A percentile compares a stretch with the other conserved stretches of the same genome.
These are phyloP conservation scores for Leishmania amazonensis DNA, from an alignment of 208 protist genomes.

Conservation along the genomic window DNA sequence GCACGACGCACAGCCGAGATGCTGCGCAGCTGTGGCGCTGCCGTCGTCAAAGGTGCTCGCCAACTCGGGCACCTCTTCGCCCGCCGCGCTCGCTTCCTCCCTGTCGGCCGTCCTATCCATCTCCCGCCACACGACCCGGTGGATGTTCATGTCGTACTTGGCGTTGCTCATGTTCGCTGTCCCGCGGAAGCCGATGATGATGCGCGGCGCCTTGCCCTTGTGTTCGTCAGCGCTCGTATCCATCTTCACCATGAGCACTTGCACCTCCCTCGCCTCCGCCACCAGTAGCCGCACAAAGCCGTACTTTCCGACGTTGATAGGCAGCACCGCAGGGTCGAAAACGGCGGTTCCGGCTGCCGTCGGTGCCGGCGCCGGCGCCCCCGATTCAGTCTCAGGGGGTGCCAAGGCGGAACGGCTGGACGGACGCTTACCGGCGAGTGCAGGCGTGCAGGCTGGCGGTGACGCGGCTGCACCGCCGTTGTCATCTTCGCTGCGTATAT, in stretches of 20 bases:
- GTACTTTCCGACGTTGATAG: conserved; percentile 84
- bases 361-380: neutral
- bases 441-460: neutral
- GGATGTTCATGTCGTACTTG: conserved; percentile 74
- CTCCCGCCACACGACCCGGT: conserved; percentile 74
- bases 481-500: conserved; percentile 10
- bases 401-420: neutral
- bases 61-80: neutral
- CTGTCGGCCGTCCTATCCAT: conserved; percentile 40
- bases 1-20: conserved; percentile 39
- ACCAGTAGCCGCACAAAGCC: conserved; percentile 72
- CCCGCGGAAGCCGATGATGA: conserved; percentile 89
- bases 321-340: conserved; percentile 14
- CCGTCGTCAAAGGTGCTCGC: conserved; percentile 12
- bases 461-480: neutral
- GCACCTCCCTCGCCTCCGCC: conserved; percentile 61
- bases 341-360: neutral
- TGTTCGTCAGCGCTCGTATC: conserved; percentile 43
- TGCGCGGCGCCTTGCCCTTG: conserved; percentile 61
- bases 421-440: neutral
- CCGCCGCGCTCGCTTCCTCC: neutral
- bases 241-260: conserved; percentile 77
- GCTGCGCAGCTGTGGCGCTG: conserved; percentile 20
- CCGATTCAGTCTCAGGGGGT: neutral
- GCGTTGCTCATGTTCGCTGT: conserved; percentile 85